Percentiles rank a stretch among this genome's conserved stretches.
These are phyloP conservation scores for Nakaseomyces glabratus DNA, from an alignment of 1,139 yeast genomes.

Conservation along the genomic window DNA sequence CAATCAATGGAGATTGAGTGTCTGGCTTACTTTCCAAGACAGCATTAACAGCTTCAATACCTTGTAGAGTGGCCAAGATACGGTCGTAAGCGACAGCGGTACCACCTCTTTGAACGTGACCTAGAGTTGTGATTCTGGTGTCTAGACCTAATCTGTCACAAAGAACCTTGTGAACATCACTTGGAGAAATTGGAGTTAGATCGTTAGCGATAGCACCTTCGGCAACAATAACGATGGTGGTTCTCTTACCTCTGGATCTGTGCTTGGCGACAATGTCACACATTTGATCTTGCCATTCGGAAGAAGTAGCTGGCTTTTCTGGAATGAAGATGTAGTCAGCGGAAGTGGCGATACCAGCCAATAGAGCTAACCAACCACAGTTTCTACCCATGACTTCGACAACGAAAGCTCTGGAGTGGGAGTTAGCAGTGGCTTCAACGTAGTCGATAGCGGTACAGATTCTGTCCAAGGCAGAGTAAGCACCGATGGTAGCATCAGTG, in stretches of 20 bases:
- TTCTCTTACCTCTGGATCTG: slow-evolving; percentile 79
- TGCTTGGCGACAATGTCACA: slow-evolving; percentile 64
- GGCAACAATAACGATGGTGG: slow-evolving; percentile 91
- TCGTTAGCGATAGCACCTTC: slow-evolving; percentile 92
- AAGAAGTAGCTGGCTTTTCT: slow-evolving; percentile 37
- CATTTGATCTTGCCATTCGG: slow-evolving; percentile 65
- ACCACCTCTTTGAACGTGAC: slow-evolving; percentile 98
- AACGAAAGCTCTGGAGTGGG: slow-evolving; percentile 95
- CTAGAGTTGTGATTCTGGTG: slow-evolving; percentile 88
- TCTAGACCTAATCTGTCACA: slow-evolving; percentile 74
- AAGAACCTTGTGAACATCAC: slow-evolving; percentile 69
- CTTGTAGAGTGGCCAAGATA: slow-evolving; percentile 84
- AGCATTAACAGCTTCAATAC: slow-evolving; percentile 94
- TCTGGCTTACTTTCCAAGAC: slow-evolving; percentile 81
- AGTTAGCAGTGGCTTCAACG: slow-evolving; percentile 93
- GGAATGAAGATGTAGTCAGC: slow-evolving; percentile 94
- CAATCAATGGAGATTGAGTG: slow-evolving; percentile 93
- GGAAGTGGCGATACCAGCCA: slow-evolving; percentile 93
- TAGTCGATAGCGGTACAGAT: slow-evolving; percentile 83
- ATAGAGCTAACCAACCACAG: slow-evolving; percentile 96
- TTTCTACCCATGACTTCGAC: slow-evolving; percentile 99
- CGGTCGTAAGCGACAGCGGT: slow-evolving; percentile 93
- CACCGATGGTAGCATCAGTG: slow-evolving; percentile 95
- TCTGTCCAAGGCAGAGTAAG: slow-evolving; percentile 85
- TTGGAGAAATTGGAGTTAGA: slow-evolving; percentile 70